Evolutionary conservation across 805 yeast genomes (phyloP).

Genomic region (Jamesozyma lodderae): DNA sequence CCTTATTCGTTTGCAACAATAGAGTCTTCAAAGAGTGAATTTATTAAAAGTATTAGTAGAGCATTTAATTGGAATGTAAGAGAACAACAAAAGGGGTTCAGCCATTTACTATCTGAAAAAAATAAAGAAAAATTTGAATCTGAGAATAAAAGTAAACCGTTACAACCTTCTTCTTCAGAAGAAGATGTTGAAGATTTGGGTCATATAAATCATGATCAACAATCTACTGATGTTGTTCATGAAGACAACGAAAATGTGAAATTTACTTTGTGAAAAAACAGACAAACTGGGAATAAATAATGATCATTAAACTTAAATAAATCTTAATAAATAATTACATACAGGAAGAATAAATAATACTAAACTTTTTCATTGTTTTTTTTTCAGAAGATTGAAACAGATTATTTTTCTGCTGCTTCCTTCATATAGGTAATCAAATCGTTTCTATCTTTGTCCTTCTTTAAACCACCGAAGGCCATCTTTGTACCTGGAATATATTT

Average conservation of each 20-base stretch:
- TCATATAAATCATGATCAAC: too few species aligned
- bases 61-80: slow-evolving; percentile 91
- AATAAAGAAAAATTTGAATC: slow-evolving; percentile 39
- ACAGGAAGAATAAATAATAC: slow-evolving; percentile 1
- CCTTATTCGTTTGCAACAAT: slow-evolving; percentile 94
- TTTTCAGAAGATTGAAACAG: neutral
- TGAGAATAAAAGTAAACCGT: slow-evolving; percentile 7
- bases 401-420: slow-evolving; percentile 35
- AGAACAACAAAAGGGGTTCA: slow-evolving; percentile 78
- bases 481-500: slow-evolving; percentile 99
- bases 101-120: slow-evolving; percentile 48
- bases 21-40: slow-evolving; percentile 59
- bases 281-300: too few species aligned
- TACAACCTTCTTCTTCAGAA: neutral
- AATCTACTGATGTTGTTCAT: too few species aligned
- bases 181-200: neutral
- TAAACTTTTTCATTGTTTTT: neutral
- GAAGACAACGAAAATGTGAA: too few species aligned
- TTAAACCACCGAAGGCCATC: slow-evolving; percentile 99
- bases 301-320: neutral
- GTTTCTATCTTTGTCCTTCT: slow-evolving; percentile 98
- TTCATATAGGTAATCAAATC: slow-evolving; percentile 84
- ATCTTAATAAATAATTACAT: neutral
- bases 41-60: slow-evolving; percentile 76
- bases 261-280: too few species aligned